Conservation (phyloP, 2,329 filamentous ascomycete genomes). For the Nemania sp. region DNA sequence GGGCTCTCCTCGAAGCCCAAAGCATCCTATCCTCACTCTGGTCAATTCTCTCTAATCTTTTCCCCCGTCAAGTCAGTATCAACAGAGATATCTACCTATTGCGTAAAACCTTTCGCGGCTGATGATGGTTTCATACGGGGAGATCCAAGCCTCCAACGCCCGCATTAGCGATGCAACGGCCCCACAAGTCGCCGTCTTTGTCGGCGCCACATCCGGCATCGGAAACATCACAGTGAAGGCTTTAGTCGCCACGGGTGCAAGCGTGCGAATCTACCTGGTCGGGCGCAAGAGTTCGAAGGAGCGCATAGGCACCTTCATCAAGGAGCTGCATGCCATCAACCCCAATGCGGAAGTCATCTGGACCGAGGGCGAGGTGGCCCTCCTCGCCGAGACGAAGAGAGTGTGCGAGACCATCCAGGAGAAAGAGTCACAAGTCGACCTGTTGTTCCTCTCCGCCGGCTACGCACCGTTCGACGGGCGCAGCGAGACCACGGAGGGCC, state of each 20-base stretch:
- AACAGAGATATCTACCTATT: too few relatives aligned
- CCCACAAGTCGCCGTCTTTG: constrained; percentile 49
- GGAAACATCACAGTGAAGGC: constrained; percentile 47
- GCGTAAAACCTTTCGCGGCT: not conserved
- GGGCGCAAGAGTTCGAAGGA: constrained; percentile 46
- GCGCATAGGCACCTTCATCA: constrained; percentile 40
- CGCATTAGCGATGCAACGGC: constrained; percentile 45
- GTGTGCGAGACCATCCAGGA: constrained; percentile 46
- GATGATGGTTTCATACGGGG: constrained; percentile 43
- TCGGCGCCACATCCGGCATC: constrained; percentile 53
- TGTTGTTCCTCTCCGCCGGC: constrained; percentile 51
- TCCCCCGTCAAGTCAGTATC: too few relatives aligned
- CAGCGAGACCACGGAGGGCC: constrained; percentile 47
- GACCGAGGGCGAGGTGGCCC: constrained; percentile 49
- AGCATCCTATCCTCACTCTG: too few relatives aligned
- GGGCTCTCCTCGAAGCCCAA: too few relatives aligned
- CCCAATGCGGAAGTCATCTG: constrained; percentile 48
- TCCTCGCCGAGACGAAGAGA: constrained; percentile 48
- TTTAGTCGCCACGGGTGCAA: constrained; percentile 43
- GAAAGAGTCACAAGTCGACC: constrained; percentile 46
- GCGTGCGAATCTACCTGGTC: constrained; percentile 48
- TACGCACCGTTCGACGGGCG: constrained; percentile 48
- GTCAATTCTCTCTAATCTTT: too few relatives aligned
- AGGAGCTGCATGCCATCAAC: constrained; percentile 44
- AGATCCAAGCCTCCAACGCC: constrained; percentile 46